Conservation (phyloP, 768 basidiomycete genomes). For the Gloeophyllum trabeum region DNA sequence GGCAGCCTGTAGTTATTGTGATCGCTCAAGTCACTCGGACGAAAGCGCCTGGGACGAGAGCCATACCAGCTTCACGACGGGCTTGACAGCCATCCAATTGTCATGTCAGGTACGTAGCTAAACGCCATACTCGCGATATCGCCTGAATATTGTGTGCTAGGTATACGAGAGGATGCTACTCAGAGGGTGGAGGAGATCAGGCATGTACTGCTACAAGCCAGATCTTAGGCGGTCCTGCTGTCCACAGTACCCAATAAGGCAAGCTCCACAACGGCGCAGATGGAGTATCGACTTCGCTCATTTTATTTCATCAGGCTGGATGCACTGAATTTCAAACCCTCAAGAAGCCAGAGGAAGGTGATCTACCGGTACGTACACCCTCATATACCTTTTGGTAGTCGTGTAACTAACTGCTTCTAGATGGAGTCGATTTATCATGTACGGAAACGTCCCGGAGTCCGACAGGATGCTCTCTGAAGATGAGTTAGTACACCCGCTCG, state of each 20-base stretch:
- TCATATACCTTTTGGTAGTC: too few species aligned
- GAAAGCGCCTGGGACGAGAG: neutral
- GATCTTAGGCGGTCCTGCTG: conserved; percentile 78
- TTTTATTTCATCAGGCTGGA: too few species aligned
- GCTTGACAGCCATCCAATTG: conserved; percentile 25
- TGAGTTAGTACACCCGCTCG: too few species aligned
- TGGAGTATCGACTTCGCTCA: too few species aligned
- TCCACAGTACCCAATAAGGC: conserved; percentile 93
- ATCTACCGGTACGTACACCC: too few species aligned
- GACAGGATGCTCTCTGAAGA: too few species aligned
- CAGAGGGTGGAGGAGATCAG: conserved; percentile 77
- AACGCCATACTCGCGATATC: neutral
- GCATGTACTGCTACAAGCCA: conserved; percentile 81
- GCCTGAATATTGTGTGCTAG: neutral
- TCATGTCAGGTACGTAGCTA: conserved; percentile 35
- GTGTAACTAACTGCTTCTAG: too few species aligned
- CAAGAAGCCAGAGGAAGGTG: conserved; percentile 66
- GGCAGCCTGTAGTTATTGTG: neutral
- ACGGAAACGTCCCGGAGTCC: too few species aligned
- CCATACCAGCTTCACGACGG: neutral
- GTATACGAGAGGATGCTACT: conserved; percentile 46
- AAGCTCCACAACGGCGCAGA: conserved; percentile 10
- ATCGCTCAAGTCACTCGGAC: neutral
- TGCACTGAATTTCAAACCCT: conserved; percentile 50
- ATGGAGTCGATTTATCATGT: too few species aligned